Evolutionary conservation across 2,329 filamentous ascomycete genomes (phyloP).

Genomic region (Verticillium albo-atrum): DNA sequence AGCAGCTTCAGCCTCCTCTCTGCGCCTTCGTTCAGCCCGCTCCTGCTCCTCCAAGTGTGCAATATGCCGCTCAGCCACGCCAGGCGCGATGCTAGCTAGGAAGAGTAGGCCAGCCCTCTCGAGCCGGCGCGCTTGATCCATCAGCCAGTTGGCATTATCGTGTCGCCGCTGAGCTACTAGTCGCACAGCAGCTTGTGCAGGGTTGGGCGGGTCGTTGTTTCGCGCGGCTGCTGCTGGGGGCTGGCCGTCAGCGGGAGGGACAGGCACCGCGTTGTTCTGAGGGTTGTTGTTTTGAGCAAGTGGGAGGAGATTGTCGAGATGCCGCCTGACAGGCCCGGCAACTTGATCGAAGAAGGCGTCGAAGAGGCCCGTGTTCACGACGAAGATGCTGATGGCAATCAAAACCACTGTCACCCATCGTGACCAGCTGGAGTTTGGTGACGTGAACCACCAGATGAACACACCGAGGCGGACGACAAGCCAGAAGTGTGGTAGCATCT

Average conservation of each 20-base stretch:
- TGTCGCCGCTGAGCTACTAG: constrained; percentile 43
- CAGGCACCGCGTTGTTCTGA: constrained; percentile 19
- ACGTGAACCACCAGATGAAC: constrained; percentile 64
- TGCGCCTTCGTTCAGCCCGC: constrained; percentile 37
- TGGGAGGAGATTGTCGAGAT: constrained; percentile 56
- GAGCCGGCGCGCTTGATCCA: constrained; percentile 45
- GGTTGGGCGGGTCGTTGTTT: constrained; percentile 29
- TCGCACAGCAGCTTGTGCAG: constrained; percentile 48
- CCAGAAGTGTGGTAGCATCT: constrained; percentile 60
- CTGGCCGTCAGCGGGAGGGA: constrained; percentile 2
- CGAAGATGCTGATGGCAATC: constrained; percentile 50
- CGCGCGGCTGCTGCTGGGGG: constrained; percentile 13
- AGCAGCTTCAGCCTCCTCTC: constrained; percentile 36
- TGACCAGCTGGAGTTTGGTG: constrained; percentile 52
- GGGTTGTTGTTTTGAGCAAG: constrained; percentile 34
- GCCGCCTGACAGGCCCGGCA: constrained; percentile 52
- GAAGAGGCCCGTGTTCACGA: constrained; percentile 56
- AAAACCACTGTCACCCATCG: constrained; percentile 52
- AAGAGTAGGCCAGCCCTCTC: constrained; percentile 60
- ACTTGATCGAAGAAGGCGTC: constrained; percentile 50
- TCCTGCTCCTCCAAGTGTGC: constrained; percentile 51
- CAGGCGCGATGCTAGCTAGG: constrained; percentile 61
- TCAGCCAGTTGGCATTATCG: constrained; percentile 43
- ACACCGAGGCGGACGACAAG: constrained; percentile 51
- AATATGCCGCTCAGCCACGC: constrained; percentile 62